Evolutionary conservation across 1,284 basidiomycete genomes (phyloP), one percentile per base, ranked within the genome.

Genomic region (Sanguinoderma infundibulare): DNA sequence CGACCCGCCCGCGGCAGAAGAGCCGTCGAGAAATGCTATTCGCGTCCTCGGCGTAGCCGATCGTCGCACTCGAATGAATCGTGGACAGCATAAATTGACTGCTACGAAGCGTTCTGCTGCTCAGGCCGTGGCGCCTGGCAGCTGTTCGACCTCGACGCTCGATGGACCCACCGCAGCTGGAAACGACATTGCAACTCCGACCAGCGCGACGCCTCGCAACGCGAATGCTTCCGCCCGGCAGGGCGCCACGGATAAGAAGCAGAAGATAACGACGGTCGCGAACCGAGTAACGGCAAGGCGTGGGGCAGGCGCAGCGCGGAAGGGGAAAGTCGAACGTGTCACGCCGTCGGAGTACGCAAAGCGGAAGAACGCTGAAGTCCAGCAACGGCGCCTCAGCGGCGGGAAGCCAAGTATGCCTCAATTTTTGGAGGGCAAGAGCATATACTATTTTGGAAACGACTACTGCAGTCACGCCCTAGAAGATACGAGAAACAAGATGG

Each of bases 371-470:
- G 74, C 73, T 35, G 64, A 71, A 47, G 35, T 69, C 53, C 62
- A 64, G 56, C 60, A 64, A 40, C 24, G 30, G 52, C 47, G 24
- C 12, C n/a, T 57, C 47, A 60, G 63, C 59, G 39, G 61, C 61
- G 65, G 74, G 59, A 65, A 64, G 7, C 20, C 46, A 17, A 32
- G 12, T 9, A 20, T 3, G 53, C 76, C 63, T 34, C 67, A 63
- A 20, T 70, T 68, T 57, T 60, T 90, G 20, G 74, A 75, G 54
- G 85, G 83, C 22, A 82, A 78, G 66, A 75, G 74, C 39, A 83
- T 91, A 44, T 85, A 84, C 67, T 89, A 85, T 67, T 75, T 78
- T 30, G 85, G 86, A 22, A 84, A 80, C 8, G 89, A 90, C 67
- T 80, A 77, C 60, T 86, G 86, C 1, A 77, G 80, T 20, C n/a